phyloP scores from a whole-genome alignment of 805 yeast genomes.

The Yarrowia phangngaensis region DNA sequence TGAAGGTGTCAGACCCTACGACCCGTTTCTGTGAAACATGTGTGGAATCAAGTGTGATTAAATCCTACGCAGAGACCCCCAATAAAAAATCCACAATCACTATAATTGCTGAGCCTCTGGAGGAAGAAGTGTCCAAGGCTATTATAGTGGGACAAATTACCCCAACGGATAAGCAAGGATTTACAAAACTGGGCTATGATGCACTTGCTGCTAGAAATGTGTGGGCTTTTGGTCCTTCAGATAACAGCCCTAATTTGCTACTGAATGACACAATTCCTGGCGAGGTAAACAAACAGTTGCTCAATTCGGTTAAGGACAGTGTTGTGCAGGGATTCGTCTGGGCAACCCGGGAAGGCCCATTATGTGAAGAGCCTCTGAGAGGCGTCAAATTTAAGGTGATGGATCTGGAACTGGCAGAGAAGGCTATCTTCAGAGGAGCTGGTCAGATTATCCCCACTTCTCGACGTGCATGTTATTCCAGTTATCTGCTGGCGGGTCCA shows the following conservation, averaged over 20 bases:
- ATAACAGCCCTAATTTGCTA: conserved; percentile 50
- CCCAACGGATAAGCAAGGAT: neutral
- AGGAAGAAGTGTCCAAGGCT: conserved; percentile 51
- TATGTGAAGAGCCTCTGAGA: conserved; percentile 79
- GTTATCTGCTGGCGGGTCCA: conserved; percentile 74
- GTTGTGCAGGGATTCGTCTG: conserved; percentile 77
- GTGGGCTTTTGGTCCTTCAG: conserved; percentile 70
- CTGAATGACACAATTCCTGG: conserved; percentile 70
- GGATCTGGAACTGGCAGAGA: conserved; percentile 52
- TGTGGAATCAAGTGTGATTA: conserved; percentile 58
- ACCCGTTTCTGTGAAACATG: conserved; percentile 78
- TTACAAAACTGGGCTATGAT: conserved; percentile 64
- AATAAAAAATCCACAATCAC: conserved; percentile 57
- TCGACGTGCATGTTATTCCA: conserved; percentile 78
- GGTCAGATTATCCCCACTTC: conserved; percentile 79
- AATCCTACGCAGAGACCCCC: conserved; percentile 57
- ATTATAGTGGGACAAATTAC: conserved; percentile 49
- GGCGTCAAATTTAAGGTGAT: conserved; percentile 67
- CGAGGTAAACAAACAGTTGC: conserved; percentile 57
- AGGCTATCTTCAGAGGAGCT: conserved; percentile 49
- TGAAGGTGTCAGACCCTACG: conserved; percentile 82
- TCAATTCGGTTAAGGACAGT: conserved; percentile 49
- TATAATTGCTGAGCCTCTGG: conserved; percentile 71
- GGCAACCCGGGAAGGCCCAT: conserved; percentile 83
- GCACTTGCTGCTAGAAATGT: conserved; percentile 74